These are phyloP conservation scores for Friedmanniomyces endolithicus DNA, from an alignment of 495 filamentous ascomycete species.

Conservation along the genomic window DNA sequence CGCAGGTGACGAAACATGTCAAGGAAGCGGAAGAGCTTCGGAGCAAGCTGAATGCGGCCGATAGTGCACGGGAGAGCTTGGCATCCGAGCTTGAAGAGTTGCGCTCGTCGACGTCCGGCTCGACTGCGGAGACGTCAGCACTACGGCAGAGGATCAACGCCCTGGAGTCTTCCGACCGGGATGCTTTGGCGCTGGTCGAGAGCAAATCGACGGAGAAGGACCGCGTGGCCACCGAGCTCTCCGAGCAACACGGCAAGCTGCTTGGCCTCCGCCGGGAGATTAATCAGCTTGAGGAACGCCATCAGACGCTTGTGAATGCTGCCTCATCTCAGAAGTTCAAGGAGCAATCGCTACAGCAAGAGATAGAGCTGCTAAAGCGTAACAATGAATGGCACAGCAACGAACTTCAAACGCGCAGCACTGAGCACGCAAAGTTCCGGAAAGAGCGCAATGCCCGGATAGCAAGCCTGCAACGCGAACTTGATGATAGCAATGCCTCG, in stretches of 20 bases:
- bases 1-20: slow-evolving; percentile 64
- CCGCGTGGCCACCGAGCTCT: slow-evolving; percentile 69
- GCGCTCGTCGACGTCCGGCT: slow-evolving; percentile 61
- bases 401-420: slow-evolving; percentile 77
- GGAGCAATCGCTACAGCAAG: slow-evolving; percentile 76
- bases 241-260: slow-evolving; percentile 75
- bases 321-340: slow-evolving; percentile 69
- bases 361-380: slow-evolving; percentile 70
- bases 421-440: slow-evolving; percentile 76
- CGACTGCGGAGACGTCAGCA: slow-evolving; percentile 61
- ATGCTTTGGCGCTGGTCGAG: slow-evolving; percentile 75
- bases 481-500: slow-evolving; percentile 66
- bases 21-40: slow-evolving; percentile 50
- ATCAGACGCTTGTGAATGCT: slow-evolving; percentile 66
- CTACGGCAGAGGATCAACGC: slow-evolving; percentile 68
- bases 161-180: slow-evolving; percentile 81
- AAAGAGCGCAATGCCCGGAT: slow-evolving; percentile 88
- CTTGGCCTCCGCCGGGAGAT: slow-evolving; percentile 70
- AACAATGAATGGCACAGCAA: slow-evolving; percentile 86
- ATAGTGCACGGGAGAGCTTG: slow-evolving; percentile 50
- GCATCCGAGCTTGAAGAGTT: slow-evolving; percentile 72
- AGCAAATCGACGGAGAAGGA: slow-evolving; percentile 82
- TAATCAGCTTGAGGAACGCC: slow-evolving; percentile 62
- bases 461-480: slow-evolving; percentile 71
- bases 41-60: slow-evolving; percentile 55